These are phyloP conservation scores for Phycomyces nitens DNA, from an alignment of 192 early-diverging fungal species.

Conservation along the genomic window DNA sequence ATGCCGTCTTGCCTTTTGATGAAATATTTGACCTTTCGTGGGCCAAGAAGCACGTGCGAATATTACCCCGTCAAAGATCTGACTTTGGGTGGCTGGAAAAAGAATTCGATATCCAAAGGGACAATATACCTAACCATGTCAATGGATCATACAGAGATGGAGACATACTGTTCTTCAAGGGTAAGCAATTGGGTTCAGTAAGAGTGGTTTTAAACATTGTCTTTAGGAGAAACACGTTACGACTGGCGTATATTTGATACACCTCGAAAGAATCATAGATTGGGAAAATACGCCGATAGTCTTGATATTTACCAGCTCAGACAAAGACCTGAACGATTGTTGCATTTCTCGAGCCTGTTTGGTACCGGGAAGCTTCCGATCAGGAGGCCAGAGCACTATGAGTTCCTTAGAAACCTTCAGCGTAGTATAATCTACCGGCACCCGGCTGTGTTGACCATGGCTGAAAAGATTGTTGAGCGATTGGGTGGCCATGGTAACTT, in stretches of 20 bases:
- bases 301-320: conserved; percentile 26
- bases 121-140: background rate
- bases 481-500: conserved; percentile 31
- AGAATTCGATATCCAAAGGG: conserved; percentile 19
- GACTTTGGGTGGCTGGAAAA: conserved; percentile 25
- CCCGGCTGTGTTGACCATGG: conserved; percentile 21
- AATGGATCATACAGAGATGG: conserved; percentile 30
- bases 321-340: conserved; percentile 17
- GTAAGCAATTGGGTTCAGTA: background rate
- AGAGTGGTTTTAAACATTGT: background rate
- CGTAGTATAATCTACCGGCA: conserved; percentile 32
- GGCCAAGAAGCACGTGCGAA: conserved; percentile 31
- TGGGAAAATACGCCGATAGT: conserved; percentile 26
- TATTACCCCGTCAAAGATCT: conserved; percentile 22
- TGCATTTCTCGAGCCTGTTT: conserved; percentile 35
- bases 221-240: conserved; percentile 29
- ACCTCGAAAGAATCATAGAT: conserved; percentile 7
- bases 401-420: conserved; percentile 31
- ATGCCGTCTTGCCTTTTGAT: conserved; percentile 29
- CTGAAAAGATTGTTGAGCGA: conserved; percentile 17
- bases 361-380: conserved; percentile 33
- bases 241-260: conserved; percentile 37
- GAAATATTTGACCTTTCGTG: conserved; percentile 33
- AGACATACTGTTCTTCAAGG: conserved; percentile 33
- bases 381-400: conserved; percentile 23